A percentile compares a stretch with the other conserved stretches of the same genome.
Evolutionary conservation across 768 basidiomycete species (phyloP).

Genomic region (Agrocybe praecox): DNA sequence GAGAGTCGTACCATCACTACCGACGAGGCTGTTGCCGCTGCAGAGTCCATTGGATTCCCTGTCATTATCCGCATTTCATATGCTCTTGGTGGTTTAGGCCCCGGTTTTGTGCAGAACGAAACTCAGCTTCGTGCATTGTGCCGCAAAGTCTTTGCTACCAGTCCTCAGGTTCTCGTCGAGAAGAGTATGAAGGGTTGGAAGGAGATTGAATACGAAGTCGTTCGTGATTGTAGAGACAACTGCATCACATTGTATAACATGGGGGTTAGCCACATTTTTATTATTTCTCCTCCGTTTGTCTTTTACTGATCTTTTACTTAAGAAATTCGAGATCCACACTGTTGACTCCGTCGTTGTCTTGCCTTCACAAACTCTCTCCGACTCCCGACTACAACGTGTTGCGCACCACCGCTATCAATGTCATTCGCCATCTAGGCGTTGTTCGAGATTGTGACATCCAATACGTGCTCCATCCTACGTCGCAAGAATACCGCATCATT

Average conservation of each 20-base stretch:
- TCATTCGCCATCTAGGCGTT: conserved; percentile 97
- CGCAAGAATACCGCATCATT: conserved; percentile 98
- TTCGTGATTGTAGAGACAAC: conserved; percentile 95
- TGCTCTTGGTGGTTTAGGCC: conserved; percentile 93
- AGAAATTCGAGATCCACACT: conserved; percentile 99
- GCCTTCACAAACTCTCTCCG: conserved; percentile 97
- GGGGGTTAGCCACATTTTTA: conserved; percentile 70
- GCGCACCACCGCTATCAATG: conserved; percentile 96
- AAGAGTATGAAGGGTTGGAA: conserved; percentile 99
- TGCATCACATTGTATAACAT: conserved; percentile 99
- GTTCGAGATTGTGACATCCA: conserved; percentile 99
- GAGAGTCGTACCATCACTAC: conserved; percentile 82
- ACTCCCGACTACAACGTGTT: conserved; percentile 99
- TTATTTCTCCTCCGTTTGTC: neutral
- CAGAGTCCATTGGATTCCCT: conserved; percentile 85
- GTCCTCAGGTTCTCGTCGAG: conserved; percentile 98
- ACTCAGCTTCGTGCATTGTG: conserved; percentile 87
- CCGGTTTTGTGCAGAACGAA: conserved; percentile 96
- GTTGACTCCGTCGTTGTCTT: conserved; percentile 99
- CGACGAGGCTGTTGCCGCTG: conserved; percentile 85
- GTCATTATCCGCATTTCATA: conserved; percentile 97
- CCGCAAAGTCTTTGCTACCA: conserved; percentile 94
- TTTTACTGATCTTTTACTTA: conserved; percentile 1
- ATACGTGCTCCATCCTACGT: conserved; percentile 94
- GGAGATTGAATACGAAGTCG: conserved; percentile 99